A percentile compares a stretch with the other conserved stretches of the same genome.
Conservation (phyloP, 345 rosid genomes). For the Erysimum cheiranthoides region DNA sequence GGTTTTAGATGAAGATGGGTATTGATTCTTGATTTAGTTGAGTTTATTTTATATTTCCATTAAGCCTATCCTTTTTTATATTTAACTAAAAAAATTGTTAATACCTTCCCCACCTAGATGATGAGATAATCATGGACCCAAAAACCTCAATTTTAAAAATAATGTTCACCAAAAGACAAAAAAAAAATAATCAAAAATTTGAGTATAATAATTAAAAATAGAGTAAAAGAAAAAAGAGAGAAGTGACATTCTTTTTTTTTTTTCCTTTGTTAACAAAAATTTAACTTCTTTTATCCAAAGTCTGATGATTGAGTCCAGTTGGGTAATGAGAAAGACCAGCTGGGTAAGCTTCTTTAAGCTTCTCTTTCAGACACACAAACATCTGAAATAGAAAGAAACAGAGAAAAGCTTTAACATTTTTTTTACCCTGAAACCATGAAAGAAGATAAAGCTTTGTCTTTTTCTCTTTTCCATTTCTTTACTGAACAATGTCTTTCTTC, state of each 20-base stretch:
- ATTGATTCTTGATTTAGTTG: slow-evolving; percentile 38
- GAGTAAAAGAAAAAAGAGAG: slow-evolving; percentile 42
- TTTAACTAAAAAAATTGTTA: slow-evolving; percentile 45
- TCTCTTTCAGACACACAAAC: neutral
- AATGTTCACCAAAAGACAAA: slow-evolving; percentile 47
- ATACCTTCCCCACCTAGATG: slow-evolving; percentile 63
- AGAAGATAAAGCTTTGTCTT: slow-evolving; percentile 41
- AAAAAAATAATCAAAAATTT: slow-evolving; percentile 16
- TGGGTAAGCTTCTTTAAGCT: slow-evolving; percentile 46
- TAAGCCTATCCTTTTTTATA: slow-evolving; percentile 34
- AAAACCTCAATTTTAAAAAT: slow-evolving; percentile 49
- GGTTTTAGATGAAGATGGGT: slow-evolving; percentile 11
- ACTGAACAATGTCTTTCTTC: slow-evolving; percentile 59
- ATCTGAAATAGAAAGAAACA: slow-evolving; percentile 13
- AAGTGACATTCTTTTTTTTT: slow-evolving; percentile 34
- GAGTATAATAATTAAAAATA: slow-evolving; percentile 18
- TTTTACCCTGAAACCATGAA: slow-evolving; percentile 40
- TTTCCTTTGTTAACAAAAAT: neutral
- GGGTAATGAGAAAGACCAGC: slow-evolving; percentile 53
- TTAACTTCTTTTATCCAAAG: slow-evolving; percentile 39
- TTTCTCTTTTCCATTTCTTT: slow-evolving; percentile 46
- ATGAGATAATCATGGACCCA: slow-evolving; percentile 78
- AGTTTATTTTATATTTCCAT: slow-evolving; percentile 54
- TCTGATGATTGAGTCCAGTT: slow-evolving; percentile 68
- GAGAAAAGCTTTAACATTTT: slow-evolving; percentile 10